Evolutionary conservation across 805 yeast species (phyloP).

Genomic region (Kuraishia cidri): DNA sequence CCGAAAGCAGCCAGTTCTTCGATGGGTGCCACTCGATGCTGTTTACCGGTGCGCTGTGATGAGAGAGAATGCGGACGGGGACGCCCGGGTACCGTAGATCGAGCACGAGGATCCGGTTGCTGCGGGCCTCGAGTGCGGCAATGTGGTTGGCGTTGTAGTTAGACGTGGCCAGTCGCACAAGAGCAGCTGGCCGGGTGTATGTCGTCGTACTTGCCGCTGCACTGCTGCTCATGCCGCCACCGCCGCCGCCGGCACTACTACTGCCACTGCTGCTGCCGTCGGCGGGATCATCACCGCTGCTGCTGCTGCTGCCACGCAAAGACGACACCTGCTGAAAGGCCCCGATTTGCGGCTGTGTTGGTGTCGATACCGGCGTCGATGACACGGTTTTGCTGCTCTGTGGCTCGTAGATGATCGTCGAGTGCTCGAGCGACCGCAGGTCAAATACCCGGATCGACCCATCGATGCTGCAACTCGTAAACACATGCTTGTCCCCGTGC

Average conservation of each 20-base stretch:
- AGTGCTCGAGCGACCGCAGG: slow-evolving; percentile 79
- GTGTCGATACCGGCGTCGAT: neutral
- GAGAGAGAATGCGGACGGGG: slow-evolving; percentile 64
- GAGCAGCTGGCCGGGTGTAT: slow-evolving; percentile 36
- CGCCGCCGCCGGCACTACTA: slow-evolving; percentile 2
- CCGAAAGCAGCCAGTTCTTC: slow-evolving; percentile 48
- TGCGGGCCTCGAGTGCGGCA: slow-evolving; percentile 73
- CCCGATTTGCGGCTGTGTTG: too few relatives aligned
- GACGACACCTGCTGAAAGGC: too few relatives aligned
- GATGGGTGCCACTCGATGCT: slow-evolving; percentile 80
- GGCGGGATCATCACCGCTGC: slow-evolving; percentile 1
- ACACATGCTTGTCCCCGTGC: slow-evolving; percentile 63
- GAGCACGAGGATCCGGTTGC: slow-evolving; percentile 55
- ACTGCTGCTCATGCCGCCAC: slow-evolving; percentile 1
- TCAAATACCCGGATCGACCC: slow-evolving; percentile 93
- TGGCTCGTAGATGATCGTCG: slow-evolving; percentile 90
- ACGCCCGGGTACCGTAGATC: slow-evolving; percentile 86
- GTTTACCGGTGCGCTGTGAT: slow-evolving; percentile 62
- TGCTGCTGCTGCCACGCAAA: slow-evolving; percentile 3
- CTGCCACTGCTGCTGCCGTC: neutral
- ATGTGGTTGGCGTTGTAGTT: slow-evolving; percentile 74
- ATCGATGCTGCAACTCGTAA: slow-evolving; percentile 91
- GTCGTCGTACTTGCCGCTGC: slow-evolving; percentile 2
- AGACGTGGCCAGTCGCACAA: slow-evolving; percentile 70
- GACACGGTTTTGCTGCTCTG: slow-evolving; percentile 15